These are phyloP conservation scores for Cladosporium sp. DNA, from an alignment of 2,329 filamentous ascomycete genomes.

Conservation along the genomic window DNA sequence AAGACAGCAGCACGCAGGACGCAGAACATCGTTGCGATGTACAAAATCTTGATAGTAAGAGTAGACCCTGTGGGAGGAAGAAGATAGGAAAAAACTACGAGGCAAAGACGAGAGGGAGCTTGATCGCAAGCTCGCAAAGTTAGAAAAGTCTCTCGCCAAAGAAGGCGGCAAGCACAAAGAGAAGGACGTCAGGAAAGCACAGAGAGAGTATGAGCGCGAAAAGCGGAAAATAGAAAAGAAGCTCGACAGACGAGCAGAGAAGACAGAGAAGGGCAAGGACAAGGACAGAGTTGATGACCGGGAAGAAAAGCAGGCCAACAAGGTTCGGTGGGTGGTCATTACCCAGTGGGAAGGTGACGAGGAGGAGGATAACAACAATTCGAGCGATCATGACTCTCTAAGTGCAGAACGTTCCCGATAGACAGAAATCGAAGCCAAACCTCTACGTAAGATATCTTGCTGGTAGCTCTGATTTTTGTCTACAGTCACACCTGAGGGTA, in stretches of 20 bases:
- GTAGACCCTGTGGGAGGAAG: not conserved
- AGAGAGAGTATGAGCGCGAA: constrained; percentile 12
- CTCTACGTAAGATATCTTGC: not conserved
- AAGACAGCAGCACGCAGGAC: not conserved
- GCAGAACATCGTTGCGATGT: not conserved
- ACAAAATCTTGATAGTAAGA: not conserved
- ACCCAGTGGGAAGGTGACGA: constrained; percentile 21
- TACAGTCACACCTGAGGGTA: not conserved
- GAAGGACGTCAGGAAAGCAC: constrained; percentile 17
- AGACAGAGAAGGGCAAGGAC: not conserved
- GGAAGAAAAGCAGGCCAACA: constrained; percentile 29
- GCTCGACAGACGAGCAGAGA: not conserved
- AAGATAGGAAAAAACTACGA: not conserved
- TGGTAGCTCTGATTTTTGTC: not conserved
- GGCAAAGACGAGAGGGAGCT: constrained; percentile 19
- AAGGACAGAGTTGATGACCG: constrained; percentile 10
- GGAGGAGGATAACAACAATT: not conserved
- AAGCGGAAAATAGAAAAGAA: not conserved
- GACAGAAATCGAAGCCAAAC: not conserved
- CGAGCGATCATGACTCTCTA: not conserved
- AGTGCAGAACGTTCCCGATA: not conserved
- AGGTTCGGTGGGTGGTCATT: constrained; percentile 32
- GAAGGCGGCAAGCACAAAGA: constrained; percentile 16
- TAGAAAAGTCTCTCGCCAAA: constrained; percentile 22
- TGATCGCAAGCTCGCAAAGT: constrained; percentile 22